phyloP scores from a whole-genome alignment of 768 basidiomycete genomes.

The Dentipellis fragilis region DNA sequence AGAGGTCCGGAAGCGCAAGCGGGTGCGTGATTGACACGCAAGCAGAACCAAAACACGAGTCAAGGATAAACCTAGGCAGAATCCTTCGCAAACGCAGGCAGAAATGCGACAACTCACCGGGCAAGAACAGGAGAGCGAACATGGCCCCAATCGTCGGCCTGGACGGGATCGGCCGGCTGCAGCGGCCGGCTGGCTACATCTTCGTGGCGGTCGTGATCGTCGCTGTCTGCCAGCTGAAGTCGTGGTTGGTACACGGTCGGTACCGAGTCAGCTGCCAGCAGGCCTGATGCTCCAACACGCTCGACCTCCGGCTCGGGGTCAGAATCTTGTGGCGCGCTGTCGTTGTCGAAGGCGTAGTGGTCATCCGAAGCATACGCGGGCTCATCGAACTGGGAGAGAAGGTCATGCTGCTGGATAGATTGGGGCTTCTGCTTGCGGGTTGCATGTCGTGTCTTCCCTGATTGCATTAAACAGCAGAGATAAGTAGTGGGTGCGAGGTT shows the following conservation, averaged over 20 bases:
- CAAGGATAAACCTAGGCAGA: too few relatives aligned
- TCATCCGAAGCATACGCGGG: not conserved
- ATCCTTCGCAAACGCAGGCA: not conserved
- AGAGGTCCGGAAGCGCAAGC: too few relatives aligned
- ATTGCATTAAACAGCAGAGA: slow-evolving; percentile 10
- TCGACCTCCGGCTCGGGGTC: slow-evolving; percentile 1
- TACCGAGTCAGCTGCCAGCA: not conserved
- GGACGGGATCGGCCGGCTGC: not conserved
- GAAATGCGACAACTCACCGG: slow-evolving; percentile 6
- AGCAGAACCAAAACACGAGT: too few relatives aligned
- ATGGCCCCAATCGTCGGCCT: slow-evolving; percentile 5
- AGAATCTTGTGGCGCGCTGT: not conserved
- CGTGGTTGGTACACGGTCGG: not conserved
- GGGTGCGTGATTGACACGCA: too few relatives aligned
- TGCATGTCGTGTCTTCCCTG: slow-evolving; percentile 7
- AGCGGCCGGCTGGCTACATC: not conserved
- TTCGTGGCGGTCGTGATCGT: not conserved
- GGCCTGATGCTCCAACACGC: not conserved
- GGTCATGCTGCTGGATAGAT: slow-evolving; percentile 5
- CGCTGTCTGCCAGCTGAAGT: not conserved
- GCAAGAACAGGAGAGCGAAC: slow-evolving; percentile 13
- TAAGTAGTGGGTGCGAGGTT: not conserved
- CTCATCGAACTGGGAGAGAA: slow-evolving; percentile 9
- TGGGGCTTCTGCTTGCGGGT: slow-evolving; percentile 4
- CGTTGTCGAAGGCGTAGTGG: not conserved